Conservation (phyloP, 23 red algal genomes). For the Cyanidiococcus yangmingshanensis region DNA sequence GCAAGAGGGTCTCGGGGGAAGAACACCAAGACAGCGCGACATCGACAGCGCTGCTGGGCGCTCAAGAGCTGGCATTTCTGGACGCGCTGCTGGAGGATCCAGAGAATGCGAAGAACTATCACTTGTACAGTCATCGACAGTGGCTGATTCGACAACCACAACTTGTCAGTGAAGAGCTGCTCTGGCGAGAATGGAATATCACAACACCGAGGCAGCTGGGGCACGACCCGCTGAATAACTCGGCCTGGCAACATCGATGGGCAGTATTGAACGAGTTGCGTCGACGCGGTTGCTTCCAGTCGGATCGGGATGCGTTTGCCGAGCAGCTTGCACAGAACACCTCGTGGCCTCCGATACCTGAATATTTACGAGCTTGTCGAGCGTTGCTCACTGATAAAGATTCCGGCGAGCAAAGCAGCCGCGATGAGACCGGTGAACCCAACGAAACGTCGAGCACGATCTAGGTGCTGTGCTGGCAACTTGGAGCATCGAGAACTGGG, state of each 20-base stretch:
- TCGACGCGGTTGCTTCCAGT: neutral
- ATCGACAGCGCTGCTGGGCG: conserved; percentile 22
- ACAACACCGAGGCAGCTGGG: conserved; percentile 32
- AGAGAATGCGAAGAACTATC: conserved; percentile 77
- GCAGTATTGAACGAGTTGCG: neutral
- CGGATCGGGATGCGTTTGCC: neutral
- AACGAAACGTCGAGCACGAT: no score
- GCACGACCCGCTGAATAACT: conserved; percentile 70
- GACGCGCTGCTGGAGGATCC: conserved; percentile 3
- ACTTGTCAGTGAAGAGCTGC: neutral
- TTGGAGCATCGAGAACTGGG: no score
- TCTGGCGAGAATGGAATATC: neutral
- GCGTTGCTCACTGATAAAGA: neutral
- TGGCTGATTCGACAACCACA: conserved; percentile 43
- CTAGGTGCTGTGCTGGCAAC: no score
- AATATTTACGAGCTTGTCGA: neutral
- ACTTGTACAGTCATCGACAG: conserved; percentile 71
- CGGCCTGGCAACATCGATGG: conserved; percentile 64
- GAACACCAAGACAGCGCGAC: conserved; percentile 38
- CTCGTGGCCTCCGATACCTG: neutral
- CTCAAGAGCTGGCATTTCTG: neutral
- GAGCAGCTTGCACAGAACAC: neutral
- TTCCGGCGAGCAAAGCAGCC: no score
- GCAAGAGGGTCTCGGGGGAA: neutral
- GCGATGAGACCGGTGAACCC: no score